Evolutionary conservation across 2,329 filamentous ascomycete species (phyloP).

Genomic region (Colletotrichum musae): DNA sequence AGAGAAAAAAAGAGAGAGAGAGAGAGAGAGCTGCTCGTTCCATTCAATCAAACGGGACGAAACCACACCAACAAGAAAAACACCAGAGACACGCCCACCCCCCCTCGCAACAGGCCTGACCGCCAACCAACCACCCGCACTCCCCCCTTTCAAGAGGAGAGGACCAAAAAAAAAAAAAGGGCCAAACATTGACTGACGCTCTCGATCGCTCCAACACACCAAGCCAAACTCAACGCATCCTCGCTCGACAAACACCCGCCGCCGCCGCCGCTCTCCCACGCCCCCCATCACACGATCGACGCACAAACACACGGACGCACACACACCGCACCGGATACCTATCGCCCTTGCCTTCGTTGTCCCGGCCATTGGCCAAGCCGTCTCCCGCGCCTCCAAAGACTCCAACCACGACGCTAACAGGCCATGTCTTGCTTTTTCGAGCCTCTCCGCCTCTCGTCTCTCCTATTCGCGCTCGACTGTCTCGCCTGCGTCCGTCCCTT

Average conservation of each 20-base stretch:
- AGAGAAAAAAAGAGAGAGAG: background rate
- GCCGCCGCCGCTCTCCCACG: constrained; percentile 16
- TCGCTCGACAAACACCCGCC: constrained; percentile 29
- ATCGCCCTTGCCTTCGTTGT: constrained; percentile 28
- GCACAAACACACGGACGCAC: constrained; percentile 37
- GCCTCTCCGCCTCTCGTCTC: constrained; percentile 29
- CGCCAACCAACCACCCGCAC: constrained; percentile 19
- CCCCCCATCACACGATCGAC: constrained; percentile 40
- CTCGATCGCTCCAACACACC: constrained; percentile 13
- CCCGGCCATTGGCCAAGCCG: constrained; percentile 25
- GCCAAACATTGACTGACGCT: constrained; percentile 23
- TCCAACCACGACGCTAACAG: constrained; percentile 37
- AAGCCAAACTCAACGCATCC: constrained; percentile 28
- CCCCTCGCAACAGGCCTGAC: constrained; percentile 9
- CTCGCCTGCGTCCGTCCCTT: constrained; percentile 39
- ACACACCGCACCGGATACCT: constrained; percentile 32
- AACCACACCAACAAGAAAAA: background rate
- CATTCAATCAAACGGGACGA: constrained; percentile 5
- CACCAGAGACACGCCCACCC: background rate
- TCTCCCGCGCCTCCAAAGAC: constrained; percentile 36
- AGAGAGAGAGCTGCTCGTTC: background rate
- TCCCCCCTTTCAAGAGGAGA: background rate
- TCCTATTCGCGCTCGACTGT: constrained; percentile 38
- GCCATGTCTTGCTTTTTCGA: constrained; percentile 35
- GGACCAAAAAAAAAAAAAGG: background rate